These are phyloP conservation scores for Penicillium sclerotigenum DNA, from an alignment of 2,329 filamentous ascomycete genomes.

Conservation along the genomic window DNA sequence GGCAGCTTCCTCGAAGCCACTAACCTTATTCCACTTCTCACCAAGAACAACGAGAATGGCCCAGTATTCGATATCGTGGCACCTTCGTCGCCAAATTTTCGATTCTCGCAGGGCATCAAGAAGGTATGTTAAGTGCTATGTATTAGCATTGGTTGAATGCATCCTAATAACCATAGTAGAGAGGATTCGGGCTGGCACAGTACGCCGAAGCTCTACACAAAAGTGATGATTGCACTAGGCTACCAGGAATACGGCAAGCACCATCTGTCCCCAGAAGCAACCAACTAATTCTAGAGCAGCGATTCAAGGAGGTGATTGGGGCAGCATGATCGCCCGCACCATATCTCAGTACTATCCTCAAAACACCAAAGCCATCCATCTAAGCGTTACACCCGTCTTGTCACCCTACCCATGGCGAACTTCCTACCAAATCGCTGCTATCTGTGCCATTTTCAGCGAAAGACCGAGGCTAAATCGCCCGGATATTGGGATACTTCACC, in stretches of 20 bases:
- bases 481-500: conserved; percentile 22
- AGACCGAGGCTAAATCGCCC: conserved; percentile 23
- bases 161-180: conserved; percentile 31
- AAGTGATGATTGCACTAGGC: conserved; percentile 65
- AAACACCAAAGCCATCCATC: conserved; percentile 58
- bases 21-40: conserved; percentile 47
- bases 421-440: conserved; percentile 45
- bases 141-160: neutral
- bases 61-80: conserved; percentile 55
- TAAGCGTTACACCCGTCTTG: conserved; percentile 55
- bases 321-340: conserved; percentile 59
- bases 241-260: conserved; percentile 57
- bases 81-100: conserved; percentile 56
- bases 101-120: conserved; percentile 49
- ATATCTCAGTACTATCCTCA: conserved; percentile 60
- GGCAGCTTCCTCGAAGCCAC: conserved; percentile 62
- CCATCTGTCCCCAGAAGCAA: neutral
- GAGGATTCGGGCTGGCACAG: conserved; percentile 57
- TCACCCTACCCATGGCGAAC: conserved; percentile 52
- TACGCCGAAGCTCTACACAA: conserved; percentile 65
- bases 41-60: conserved; percentile 28
- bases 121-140: conserved; percentile 18
- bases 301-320: conserved; percentile 69
- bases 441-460: conserved; percentile 31
- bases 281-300: conserved; percentile 19